Evolutionary conservation across 176 grass and related monocot species (phyloP), one percentile per base, ranked within the genome.

Genomic region (Dendrocalamus sinicus): DNA sequence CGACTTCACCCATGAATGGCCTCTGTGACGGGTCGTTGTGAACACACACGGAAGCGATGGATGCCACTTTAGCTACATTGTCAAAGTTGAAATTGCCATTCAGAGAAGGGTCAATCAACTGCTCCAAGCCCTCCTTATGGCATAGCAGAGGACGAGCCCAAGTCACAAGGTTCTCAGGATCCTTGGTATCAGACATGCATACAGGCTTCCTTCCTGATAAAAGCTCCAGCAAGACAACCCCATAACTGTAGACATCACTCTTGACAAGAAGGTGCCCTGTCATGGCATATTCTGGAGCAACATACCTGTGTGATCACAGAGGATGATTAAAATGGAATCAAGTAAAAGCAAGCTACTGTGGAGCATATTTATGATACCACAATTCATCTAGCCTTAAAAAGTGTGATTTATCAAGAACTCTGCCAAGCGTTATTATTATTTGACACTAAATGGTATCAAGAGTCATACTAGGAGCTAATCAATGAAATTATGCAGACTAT

Each of bases 251-350:
- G 43, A 99, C 96, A 17, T 99, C 96, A 16, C 93, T 96, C 80
- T 99, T 99, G 15, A 99, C 93, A 81, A 96, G 92, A 70, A 99
- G 86, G 81, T 96, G 96, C 4, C 96, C 96, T 11, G 92, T 99
- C 96, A 99, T 99, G 69, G 96, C 96, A 92, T 99, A 99, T 88
- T 99, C 96, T 81, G 96, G 96, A 75, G 96, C 96, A 77, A 99
- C 96, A 70, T 99, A 99, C 19, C 96, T 99, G 90, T 78, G 70
- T 17, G 16, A 77, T 71, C 48, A 70, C 9, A 89, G 45, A 61
- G 82, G 20, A 75, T 79, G 73, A 79, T 19, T 51, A 89, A 89
- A 61, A 81, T 47, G 39, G 8, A 83, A 82, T 73, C 20, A 48
- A 73, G 73, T 86, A 52, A 55, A 84, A 69, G 63, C 66, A 90